Base-by-base conservation (phyloP, 176 grass and related monocot genomes). In the Typha latifolia region DNA sequence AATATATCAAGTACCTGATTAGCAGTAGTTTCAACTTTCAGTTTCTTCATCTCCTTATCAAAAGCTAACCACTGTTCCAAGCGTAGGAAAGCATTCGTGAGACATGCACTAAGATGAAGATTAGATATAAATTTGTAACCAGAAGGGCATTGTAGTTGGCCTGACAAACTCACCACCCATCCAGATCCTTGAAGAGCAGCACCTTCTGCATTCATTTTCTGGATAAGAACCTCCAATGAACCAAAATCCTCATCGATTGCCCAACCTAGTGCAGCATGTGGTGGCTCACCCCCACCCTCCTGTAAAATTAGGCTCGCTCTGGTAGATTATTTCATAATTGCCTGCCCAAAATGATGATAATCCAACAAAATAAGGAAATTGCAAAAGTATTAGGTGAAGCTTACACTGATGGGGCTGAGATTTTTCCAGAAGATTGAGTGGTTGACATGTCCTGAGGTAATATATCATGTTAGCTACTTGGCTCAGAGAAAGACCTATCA, bases 401-500 rank as follows among this genome's bases (percentile, higher is more conserved):
- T 79, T 64, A 99, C 95, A 12, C 72, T 87, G 23, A 79, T 24
- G 49, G 95, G 95, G 76, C 90, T 94, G 51, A 99, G 95, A 63
- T 99, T 99, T 74, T 99, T 79, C 95, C 95, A 99, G 82, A 99
- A 99, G 71, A 99, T 85, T 52, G 95, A 93, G 78, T 99, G 95
- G 68, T 99, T 99, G 49, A 99, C 77, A 77, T 99, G 95, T 66
- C 89, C 95, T 99, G 79, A 76, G 78, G 10, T 80, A 14, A 16
- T 22, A 64, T 81, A 43, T 51, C 2, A 32, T 31, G 24, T 32
- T 4, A 43, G 7, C 6, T 43, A 43, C 37, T 43, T 59, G 22
- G n/a, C 6, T 18, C 20, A 43, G 1, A 43, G 37, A 43, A 43
- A 59, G 53, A 19, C 53, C 16, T 59, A 59, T 59, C 15, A 31